phyloP scores from a whole-genome alignment of 495 filamentous ascomycete genomes.

The Tuber aestivum region DNA sequence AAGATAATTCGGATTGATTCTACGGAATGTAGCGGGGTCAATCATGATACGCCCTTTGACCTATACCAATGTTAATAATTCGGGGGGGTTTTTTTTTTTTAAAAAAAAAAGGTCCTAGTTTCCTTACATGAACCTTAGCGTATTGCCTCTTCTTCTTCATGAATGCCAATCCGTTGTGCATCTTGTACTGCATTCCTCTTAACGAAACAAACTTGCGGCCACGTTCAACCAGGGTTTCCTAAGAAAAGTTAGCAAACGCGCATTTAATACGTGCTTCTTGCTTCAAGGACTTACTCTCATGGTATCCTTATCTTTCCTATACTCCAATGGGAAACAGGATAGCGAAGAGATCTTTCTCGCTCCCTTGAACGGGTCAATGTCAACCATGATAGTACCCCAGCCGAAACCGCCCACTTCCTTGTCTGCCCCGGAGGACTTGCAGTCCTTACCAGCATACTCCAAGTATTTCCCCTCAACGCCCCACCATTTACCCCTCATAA shows the following conservation, averaged over 20 bases:
- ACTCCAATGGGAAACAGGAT: conserved; percentile 70
- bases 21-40: conserved; percentile 76
- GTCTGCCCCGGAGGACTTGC: conserved; percentile 77
- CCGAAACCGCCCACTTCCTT: conserved; percentile 50
- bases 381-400: conserved; percentile 62
- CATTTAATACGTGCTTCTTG: background rate
- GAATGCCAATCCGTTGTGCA: conserved; percentile 76
- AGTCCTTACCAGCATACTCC: conserved; percentile 41
- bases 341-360: conserved; percentile 76
- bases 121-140: conserved; percentile 56
- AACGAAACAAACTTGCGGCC: conserved; percentile 78
- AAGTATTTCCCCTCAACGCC: conserved; percentile 69
- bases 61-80: conserved; percentile 45
- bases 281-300: conserved; percentile 45
- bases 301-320: conserved; percentile 67
- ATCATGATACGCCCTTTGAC: conserved; percentile 91
- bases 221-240: conserved; percentile 66
- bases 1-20: conserved; percentile 83
- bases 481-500: conserved; percentile 76
- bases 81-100: too few species aligned
- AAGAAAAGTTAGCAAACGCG: conserved; percentile 22
- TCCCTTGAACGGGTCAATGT: conserved; percentile 75
- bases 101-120: background rate
- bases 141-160: conserved; percentile 74
- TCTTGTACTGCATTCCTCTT: conserved; percentile 78